Percentiles rank a stretch among this genome's conserved stretches.
phyloP scores from a whole-genome alignment of 495 filamentous ascomycete genomes.

The Pyrenula massariospora region DNA sequence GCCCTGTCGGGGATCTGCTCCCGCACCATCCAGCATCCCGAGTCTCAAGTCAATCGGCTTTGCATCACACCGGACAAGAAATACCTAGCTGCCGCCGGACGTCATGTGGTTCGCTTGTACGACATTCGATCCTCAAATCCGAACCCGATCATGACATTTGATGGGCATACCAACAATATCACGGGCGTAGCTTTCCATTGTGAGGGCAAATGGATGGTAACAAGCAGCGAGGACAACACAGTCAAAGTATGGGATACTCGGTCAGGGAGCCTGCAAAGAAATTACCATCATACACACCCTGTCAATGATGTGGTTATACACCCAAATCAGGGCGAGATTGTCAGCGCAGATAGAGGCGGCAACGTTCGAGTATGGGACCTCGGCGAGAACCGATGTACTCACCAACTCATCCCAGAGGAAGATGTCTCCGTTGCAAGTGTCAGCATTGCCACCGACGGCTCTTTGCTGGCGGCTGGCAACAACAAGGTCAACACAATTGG shows the following conservation, averaged over 20 bases:
- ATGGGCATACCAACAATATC: slow-evolving; percentile 90
- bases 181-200: slow-evolving; percentile 96
- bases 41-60: slow-evolving; percentile 95
- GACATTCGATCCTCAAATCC: slow-evolving; percentile 96
- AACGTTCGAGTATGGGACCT: slow-evolving; percentile 95
- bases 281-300: slow-evolving; percentile 74
- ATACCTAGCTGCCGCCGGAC: slow-evolving; percentile 86
- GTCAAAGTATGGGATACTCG: slow-evolving; percentile 99
- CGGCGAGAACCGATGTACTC: slow-evolving; percentile 91
- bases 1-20: slow-evolving; percentile 95
- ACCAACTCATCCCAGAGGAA: slow-evolving; percentile 93
- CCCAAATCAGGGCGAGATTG: slow-evolving; percentile 95
- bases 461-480: slow-evolving; percentile 89
- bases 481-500: slow-evolving; percentile 51
- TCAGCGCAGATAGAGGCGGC: slow-evolving; percentile 85
- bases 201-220: slow-evolving; percentile 99
- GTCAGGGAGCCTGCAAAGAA: slow-evolving; percentile 74
- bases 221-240: slow-evolving; percentile 89
- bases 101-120: slow-evolving; percentile 91
- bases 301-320: slow-evolving; percentile 95
- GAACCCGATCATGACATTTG: slow-evolving; percentile 80
- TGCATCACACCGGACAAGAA: slow-evolving; percentile 98
- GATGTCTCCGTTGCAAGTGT: slow-evolving; percentile 87
- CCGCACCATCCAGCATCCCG: slow-evolving; percentile 91
- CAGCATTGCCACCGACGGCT: slow-evolving; percentile 89